Conservation (phyloP, 2,329 filamentous ascomycete species). For the Drechslerella dactyloides region DNA sequence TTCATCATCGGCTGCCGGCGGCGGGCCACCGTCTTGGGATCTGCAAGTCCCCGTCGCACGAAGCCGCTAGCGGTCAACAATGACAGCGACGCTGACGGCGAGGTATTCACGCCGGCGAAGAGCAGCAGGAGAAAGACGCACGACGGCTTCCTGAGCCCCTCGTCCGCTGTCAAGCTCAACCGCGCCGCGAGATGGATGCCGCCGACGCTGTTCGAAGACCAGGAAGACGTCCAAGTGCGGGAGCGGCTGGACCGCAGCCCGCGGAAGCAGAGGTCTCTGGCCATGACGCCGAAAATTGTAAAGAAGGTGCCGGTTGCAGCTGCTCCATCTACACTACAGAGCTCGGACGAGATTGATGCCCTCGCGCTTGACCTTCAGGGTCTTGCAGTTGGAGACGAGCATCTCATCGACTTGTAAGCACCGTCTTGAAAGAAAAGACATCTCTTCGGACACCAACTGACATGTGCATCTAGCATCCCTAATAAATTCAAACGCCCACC, state of each 20-base stretch:
- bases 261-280: neutral
- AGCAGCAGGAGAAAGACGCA: neutral
- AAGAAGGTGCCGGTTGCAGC: neutral
- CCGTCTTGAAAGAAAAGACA: neutral
- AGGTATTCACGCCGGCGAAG: neutral
- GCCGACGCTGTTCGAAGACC: slow-evolving; percentile 1
- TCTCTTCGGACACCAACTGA: neutral
- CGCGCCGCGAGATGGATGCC: neutral
- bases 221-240: neutral
- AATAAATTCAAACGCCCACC: slow-evolving; percentile 36
- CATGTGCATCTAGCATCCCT: slow-evolving; percentile 19
- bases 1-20: slow-evolving; percentile 29
- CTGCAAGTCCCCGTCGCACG: slow-evolving; percentile 6
- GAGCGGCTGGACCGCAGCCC: neutral
- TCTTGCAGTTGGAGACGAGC: slow-evolving; percentile 33
- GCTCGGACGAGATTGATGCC: slow-evolving; percentile 22
- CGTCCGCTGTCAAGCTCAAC: slow-evolving; percentile 23
- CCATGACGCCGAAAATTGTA: neutral
- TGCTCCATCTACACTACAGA: neutral
- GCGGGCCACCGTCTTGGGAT: slow-evolving; percentile 7
- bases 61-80: slow-evolving; percentile 21
- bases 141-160: slow-evolving; percentile 14
- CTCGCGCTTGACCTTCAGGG: slow-evolving; percentile 30
- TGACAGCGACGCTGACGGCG: slow-evolving; percentile 11
- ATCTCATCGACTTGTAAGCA: slow-evolving; percentile 36